Evolutionary conservation across 2,329 filamentous ascomycete genomes (phyloP), one percentile per base, ranked within the genome.

Genomic region (Chrysosporium queenslandicum): DNA sequence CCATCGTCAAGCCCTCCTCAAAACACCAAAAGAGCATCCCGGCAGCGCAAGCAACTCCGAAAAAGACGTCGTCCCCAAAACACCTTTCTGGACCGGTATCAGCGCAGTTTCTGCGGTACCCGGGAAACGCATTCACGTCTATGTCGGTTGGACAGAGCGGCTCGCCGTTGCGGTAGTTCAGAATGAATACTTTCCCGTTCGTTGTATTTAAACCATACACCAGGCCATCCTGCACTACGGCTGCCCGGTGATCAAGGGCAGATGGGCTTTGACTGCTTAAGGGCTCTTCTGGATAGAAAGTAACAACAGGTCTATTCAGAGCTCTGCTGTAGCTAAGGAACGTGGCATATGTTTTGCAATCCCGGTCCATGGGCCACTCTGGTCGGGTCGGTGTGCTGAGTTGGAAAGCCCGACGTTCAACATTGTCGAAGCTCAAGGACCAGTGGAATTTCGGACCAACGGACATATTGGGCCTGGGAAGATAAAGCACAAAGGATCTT

Each of bases 61-160:
- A n/a, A n/a, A n/a, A n/a, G n/a, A n/a, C n/a, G n/a, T 50, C 42
- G 52, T 64, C 61, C 2, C 60, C 61, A 21, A 53, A 55, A 46
- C 18, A 49, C n/a, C n/a, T n/a, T n/a, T n/a, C n/a, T n/a, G n/a
- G n/a, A n/a, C n/a, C n/a, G n/a, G n/a, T n/a, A n/a, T n/a, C n/a
- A n/a, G n/a, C n/a, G n/a, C n/a, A n/a, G n/a, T n/a, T n/a, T n/a
- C n/a, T n/a, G n/a, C n/a, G n/a, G n/a, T n/a, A n/a, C n/a, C n/a
- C n/a, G n/a, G n/a, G n/a, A n/a, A n/a, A n/a, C n/a, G n/a, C n/a
- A n/a, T n/a, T n/a, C n/a, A n/a, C n/a, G n/a, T n/a, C n/a, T n/a
- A n/a, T n/a, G n/a, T n/a, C n/a, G n/a, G n/a, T n/a, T n/a, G n/a
- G n/a, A n/a, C n/a, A n/a, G n/a, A n/a, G n/a, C n/a, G n/a, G n/a